Percentiles rank a stretch among this genome's conserved stretches.
Evolutionary conservation across 2,329 filamentous ascomycete genomes (phyloP).

Genomic region (Colletotrichum liriopes): DNA sequence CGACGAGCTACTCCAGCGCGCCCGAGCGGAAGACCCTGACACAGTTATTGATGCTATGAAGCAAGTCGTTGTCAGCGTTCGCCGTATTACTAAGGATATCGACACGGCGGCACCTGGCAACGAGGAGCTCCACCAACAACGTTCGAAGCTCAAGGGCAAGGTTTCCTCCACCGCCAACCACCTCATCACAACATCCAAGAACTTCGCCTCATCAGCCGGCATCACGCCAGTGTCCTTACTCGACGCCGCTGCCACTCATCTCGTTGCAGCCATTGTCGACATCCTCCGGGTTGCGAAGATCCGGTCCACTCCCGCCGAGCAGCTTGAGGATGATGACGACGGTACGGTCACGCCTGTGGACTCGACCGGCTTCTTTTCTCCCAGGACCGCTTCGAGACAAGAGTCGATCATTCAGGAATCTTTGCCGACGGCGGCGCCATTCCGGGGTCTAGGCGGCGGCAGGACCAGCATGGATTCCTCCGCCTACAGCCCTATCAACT

Average conservation of each 20-base stretch:
- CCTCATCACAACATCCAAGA: constrained; percentile 94
- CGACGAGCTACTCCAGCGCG: constrained; percentile 87
- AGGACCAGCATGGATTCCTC: constrained; percentile 79
- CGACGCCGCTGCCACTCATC: constrained; percentile 92
- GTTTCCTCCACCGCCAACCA: constrained; percentile 97
- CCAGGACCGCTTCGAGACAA: constrained; percentile 61
- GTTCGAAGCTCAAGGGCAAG: constrained; percentile 81
- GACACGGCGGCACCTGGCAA: constrained; percentile 70
- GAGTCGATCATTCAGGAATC: constrained; percentile 49
- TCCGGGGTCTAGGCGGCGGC: constrained; percentile 70
- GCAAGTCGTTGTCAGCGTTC: constrained; percentile 84
- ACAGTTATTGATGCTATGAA: constrained; percentile 90
- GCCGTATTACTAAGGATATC: constrained; percentile 88
- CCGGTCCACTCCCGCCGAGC: constrained; percentile 79
- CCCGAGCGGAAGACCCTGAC: constrained; percentile 80
- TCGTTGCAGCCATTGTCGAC: constrained; percentile 89
- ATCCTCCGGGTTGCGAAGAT: constrained; percentile 89
- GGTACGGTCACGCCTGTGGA: constrained; percentile 76
- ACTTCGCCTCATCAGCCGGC: constrained; percentile 86
- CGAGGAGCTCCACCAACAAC: constrained; percentile 70
- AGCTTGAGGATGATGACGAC: constrained; percentile 85
- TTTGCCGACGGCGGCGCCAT: constrained; percentile 63
- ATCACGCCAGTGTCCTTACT: constrained; percentile 93
- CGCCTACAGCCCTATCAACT: constrained; percentile 81
- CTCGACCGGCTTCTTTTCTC: constrained; percentile 79